phyloP scores from a whole-genome alignment of 1,284 basidiomycete genomes.

The Hortiboletus rubellus region DNA sequence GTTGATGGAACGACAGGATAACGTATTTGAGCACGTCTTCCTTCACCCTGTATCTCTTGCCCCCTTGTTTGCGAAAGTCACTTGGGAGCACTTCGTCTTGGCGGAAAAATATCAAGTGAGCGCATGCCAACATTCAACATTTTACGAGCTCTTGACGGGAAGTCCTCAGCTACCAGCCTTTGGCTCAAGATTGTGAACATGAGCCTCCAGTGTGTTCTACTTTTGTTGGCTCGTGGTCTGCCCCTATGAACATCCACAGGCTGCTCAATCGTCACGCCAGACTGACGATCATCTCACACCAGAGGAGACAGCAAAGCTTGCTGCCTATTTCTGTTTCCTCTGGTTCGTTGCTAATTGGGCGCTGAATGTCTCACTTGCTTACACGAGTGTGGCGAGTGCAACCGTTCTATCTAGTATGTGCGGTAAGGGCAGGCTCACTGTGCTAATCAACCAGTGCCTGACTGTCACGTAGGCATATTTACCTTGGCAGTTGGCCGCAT shows the following conservation, averaged over 20 bases:
- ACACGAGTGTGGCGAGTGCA: constrained; percentile 88
- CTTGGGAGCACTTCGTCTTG: constrained; percentile 25
- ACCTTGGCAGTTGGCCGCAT: constrained; percentile 86
- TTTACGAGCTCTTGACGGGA: background rate
- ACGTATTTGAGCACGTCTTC: constrained; percentile 89
- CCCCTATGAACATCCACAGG: constrained; percentile 10
- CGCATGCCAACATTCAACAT: background rate
- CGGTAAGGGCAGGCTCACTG: constrained; percentile 49
- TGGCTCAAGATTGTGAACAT: constrained; percentile 20
- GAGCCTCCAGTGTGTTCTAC: constrained; percentile 20
- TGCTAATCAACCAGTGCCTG: background rate
- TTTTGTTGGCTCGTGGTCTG: background rate
- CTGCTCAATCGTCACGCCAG: constrained; percentile 3
- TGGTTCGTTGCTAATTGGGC: constrained; percentile 95
- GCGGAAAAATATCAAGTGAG: constrained; percentile 17
- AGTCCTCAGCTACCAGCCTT: constrained; percentile 27
- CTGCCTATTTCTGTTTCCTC: constrained; percentile 76
- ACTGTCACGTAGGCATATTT: constrained; percentile 79
- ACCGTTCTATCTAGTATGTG: constrained; percentile 89
- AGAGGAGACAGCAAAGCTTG: constrained; percentile 74
- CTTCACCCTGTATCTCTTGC: constrained; percentile 89
- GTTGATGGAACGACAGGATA: constrained; percentile 46
- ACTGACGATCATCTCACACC: constrained; percentile 53
- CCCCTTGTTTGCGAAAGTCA: constrained; percentile 52
- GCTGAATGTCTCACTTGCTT: constrained; percentile 77